Percentiles rank a stretch among this genome's conserved stretches.
These are phyloP conservation scores for Salvia splendens DNA, from an alignment of 257 asterid species.

Conservation along the genomic window DNA sequence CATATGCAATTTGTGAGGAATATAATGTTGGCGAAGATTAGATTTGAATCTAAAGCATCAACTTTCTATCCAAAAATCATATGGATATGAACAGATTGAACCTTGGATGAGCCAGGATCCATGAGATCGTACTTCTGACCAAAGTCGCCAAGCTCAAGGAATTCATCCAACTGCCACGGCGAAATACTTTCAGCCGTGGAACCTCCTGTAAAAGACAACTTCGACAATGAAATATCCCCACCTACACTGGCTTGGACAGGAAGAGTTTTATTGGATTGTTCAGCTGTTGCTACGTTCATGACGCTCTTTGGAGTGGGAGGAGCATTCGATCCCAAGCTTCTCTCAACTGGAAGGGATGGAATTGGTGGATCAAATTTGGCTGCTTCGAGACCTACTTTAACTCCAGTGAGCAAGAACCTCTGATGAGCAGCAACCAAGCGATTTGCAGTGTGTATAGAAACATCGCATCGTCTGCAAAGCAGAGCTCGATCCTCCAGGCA, in stretches of 20 bases:
- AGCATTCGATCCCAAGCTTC: no score
- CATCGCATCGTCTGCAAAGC: constrained; percentile 87
- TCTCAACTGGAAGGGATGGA: no score
- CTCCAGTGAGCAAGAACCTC: constrained; percentile 88
- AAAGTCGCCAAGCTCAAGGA: constrained; percentile 60
- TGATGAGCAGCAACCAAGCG: constrained; percentile 67
- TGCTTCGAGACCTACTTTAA: constrained; percentile 67
- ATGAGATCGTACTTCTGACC: constrained; percentile 51
- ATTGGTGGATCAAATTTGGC: no score
- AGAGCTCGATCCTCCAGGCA: constrained; percentile 95
- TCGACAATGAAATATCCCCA: constrained; percentile 42
- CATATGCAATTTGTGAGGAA: no score
- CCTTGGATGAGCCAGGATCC: constrained; percentile 73
- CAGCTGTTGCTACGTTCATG: no score
- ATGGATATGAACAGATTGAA: constrained; percentile 29
- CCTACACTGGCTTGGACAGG: constrained; percentile 41
- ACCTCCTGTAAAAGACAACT: constrained; percentile 53
- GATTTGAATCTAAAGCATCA: no score
- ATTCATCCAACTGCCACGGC: constrained; percentile 82
- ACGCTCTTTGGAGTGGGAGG: no score
- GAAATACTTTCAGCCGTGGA: constrained; percentile 58
- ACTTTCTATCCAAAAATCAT: no score
- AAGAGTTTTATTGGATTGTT: constrained; percentile 21
- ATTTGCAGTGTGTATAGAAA: constrained; percentile 71
- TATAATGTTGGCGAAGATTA: no score